phyloP scores from a whole-genome alignment of 1,139 yeast genomes.

The Martiniozyma asiatica region DNA sequence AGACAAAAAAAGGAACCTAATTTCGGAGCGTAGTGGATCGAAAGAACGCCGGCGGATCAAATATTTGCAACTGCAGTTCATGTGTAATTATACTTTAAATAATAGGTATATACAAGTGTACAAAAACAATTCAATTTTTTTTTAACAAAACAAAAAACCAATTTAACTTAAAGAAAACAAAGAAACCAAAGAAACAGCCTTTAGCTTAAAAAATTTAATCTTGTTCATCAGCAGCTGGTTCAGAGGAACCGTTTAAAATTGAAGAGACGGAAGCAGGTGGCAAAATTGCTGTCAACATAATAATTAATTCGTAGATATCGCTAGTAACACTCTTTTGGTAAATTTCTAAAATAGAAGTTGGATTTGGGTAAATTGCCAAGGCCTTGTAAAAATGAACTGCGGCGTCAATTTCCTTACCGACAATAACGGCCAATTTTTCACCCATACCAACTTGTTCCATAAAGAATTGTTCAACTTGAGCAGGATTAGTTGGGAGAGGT shows the following conservation, averaged over 20 bases:
- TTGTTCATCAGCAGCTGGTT: conserved; percentile 23
- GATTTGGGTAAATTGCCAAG: conserved; percentile 87
- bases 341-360: conserved; percentile 77
- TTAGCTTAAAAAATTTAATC: conserved; percentile 5
- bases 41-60: too few relatives aligned
- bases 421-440: conserved; percentile 52
- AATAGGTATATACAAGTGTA: too few relatives aligned
- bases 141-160: too few relatives aligned
- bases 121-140: too few relatives aligned
- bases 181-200: too few relatives aligned
- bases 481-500: conserved; percentile 57
- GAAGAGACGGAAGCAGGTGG: conserved; percentile 77
- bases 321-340: conserved; percentile 83
- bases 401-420: conserved; percentile 58
- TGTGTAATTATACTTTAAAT: too few relatives aligned
- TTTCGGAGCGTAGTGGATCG: too few relatives aligned
- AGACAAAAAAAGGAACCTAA: too few relatives aligned
- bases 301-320: conserved; percentile 68
- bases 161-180: too few relatives aligned
- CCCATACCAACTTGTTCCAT: conserved; percentile 77
- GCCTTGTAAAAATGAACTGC: conserved; percentile 92
- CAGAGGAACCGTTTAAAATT: too few relatives aligned
- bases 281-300: conserved; percentile 77
- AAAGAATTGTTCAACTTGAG: conserved; percentile 65
- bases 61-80: too few relatives aligned